These are phyloP conservation scores for Brassica juncea DNA, from an alignment of 345 rosid genomes.

Conservation along the genomic window DNA sequence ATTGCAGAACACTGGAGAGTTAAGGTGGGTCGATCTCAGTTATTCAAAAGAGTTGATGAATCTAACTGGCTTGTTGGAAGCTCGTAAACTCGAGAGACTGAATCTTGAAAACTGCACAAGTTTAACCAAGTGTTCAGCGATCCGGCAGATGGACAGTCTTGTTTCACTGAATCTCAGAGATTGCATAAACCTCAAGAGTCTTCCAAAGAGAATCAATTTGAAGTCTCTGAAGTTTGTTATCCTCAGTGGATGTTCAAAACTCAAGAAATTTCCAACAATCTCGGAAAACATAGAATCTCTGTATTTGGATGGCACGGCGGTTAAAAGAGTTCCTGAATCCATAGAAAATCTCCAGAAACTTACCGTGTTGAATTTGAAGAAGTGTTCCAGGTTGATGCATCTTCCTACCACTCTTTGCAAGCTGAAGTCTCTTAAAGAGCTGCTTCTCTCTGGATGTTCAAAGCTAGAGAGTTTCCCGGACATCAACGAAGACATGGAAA, in stretches of 20 bases:
- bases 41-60: slow-evolving; percentile 21
- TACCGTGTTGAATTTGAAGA: slow-evolving; percentile 24
- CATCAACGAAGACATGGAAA: slow-evolving; percentile 31
- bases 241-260: slow-evolving; percentile 36
- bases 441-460: slow-evolving; percentile 33
- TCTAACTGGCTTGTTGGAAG: slow-evolving; percentile 35
- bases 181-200: slow-evolving; percentile 31
- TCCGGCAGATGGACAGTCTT: slow-evolving; percentile 28
- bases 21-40: slow-evolving; percentile 36
- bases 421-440: slow-evolving; percentile 26
- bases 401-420: slow-evolving; percentile 32
- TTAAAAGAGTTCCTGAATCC: slow-evolving; percentile 28
- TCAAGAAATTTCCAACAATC: slow-evolving; percentile 32
- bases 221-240: slow-evolving; percentile 18
- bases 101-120: slow-evolving; percentile 33
- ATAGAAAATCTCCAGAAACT: slow-evolving; percentile 7
- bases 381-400: slow-evolving; percentile 11
- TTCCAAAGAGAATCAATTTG: slow-evolving; percentile 17
- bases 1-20: slow-evolving; percentile 35
- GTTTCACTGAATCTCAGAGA: slow-evolving; percentile 29
- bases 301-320: slow-evolving; percentile 28
- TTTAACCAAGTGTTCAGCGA: slow-evolving; percentile 12
- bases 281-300: slow-evolving; percentile 28
- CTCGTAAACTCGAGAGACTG: slow-evolving; percentile 32
- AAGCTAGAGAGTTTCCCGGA: slow-evolving; percentile 23